These are phyloP conservation scores for Rhododendron ovatum DNA, from an alignment of 148 eudicot species.

Conservation along the genomic window DNA sequence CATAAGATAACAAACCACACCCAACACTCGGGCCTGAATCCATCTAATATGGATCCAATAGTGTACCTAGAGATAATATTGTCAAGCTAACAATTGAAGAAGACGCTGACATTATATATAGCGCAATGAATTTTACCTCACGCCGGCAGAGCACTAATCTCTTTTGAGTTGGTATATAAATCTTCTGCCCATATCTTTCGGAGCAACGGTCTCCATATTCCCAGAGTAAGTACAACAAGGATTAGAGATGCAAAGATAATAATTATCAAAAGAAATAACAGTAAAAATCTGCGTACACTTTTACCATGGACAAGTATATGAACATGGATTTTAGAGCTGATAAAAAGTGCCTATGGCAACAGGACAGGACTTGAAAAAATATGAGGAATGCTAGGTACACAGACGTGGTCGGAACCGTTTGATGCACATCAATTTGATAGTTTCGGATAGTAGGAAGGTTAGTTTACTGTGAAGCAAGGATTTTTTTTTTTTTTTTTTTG, in stretches of 20 bases:
- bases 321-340: neutral
- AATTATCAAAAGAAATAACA: neutral
- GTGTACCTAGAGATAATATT: neutral
- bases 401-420: neutral
- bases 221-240: neutral
- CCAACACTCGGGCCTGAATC: neutral
- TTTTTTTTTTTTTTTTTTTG: no score
- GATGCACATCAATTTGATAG: no score
- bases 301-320: neutral
- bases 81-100: neutral
- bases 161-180: slow-evolving; percentile 32
- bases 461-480: neutral
- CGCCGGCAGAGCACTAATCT: slow-evolving; percentile 34
- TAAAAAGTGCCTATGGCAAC: neutral
- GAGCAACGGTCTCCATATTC: slow-evolving; percentile 24
- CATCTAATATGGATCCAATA: neutral
- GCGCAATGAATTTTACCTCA: slow-evolving; percentile 28
- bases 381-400: neutral
- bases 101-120: neutral
- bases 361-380: neutral
- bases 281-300: neutral
- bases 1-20: neutral
- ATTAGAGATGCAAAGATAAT: neutral
- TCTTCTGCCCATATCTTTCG: slow-evolving; percentile 32
- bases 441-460: neutral